Percentiles rank a stretch among this genome's conserved stretches.
Evolutionary conservation across 106 monocot genomes (phyloP).

Genomic region (Alisma plantagoaquatica): DNA sequence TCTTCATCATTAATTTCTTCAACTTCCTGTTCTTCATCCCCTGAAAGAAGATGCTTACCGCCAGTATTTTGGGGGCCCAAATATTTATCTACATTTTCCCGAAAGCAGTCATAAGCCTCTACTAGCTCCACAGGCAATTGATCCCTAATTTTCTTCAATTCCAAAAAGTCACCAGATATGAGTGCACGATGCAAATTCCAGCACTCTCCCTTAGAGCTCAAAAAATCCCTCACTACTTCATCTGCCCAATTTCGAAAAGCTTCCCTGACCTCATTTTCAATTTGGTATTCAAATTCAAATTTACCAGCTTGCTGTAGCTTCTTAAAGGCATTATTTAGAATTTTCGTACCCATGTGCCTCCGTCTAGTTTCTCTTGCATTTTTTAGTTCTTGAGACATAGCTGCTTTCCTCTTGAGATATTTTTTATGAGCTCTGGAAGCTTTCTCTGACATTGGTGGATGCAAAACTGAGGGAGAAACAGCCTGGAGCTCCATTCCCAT

Average conservation of each 20-base stretch:
- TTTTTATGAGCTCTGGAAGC: slow-evolving; percentile 87
- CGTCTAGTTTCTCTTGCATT: slow-evolving; percentile 88
- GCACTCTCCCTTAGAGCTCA: slow-evolving; percentile 48
- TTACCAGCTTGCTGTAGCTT: slow-evolving; percentile 39
- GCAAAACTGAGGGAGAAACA: slow-evolving; percentile 64
- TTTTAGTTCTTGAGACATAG: slow-evolving; percentile 60
- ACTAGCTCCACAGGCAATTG: slow-evolving; percentile 69
- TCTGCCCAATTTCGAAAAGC: slow-evolving; percentile 64
- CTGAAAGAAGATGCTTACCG: background rate
- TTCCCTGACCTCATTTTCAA: slow-evolving; percentile 50
- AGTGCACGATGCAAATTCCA: slow-evolving; percentile 60
- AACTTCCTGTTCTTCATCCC: slow-evolving; percentile 26
- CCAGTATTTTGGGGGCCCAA: slow-evolving; percentile 26
- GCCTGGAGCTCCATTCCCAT: slow-evolving; percentile 92
- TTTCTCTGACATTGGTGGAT: slow-evolving; percentile 82
- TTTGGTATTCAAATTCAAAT: slow-evolving; percentile 54
- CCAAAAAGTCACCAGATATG: slow-evolving; percentile 65
- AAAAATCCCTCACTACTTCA: slow-evolving; percentile 52
- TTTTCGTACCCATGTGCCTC: slow-evolving; percentile 83
- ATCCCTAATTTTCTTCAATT: slow-evolving; percentile 60
- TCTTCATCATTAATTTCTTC: slow-evolving; percentile 38
- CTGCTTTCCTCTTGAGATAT: slow-evolving; percentile 71
- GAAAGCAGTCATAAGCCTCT: slow-evolving; percentile 66
- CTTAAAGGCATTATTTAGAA: slow-evolving; percentile 65
- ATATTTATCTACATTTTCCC: slow-evolving; percentile 58